Percentiles rank a stretch among this genome's conserved stretches.
These are phyloP conservation scores for Mycena maculata DNA, from an alignment of 768 basidiomycete species.

Conservation along the genomic window DNA sequence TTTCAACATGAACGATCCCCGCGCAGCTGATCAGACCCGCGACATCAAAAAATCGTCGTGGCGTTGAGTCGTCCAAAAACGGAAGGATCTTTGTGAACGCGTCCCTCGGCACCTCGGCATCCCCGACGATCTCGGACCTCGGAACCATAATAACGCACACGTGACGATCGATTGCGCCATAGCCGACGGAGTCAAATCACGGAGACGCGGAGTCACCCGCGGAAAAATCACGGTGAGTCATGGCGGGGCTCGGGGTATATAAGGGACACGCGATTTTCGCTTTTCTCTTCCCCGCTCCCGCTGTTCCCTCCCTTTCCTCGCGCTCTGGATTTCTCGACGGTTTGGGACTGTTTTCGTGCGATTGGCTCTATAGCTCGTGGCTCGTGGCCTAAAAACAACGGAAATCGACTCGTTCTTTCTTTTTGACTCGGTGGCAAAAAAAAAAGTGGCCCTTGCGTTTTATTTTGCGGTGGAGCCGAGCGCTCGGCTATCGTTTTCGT, in stretches of 20 bases:
- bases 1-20: too few species aligned
- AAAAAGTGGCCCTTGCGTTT: too few species aligned
- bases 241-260: background rate
- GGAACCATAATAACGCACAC: background rate
- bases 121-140: slow-evolving; percentile 1
- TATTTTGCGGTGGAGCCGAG: too few species aligned
- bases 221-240: slow-evolving; percentile 14
- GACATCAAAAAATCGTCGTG: too few species aligned
- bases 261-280: background rate
- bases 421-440: too few species aligned
- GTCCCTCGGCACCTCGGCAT: background rate
- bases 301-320: background rate
- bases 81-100: background rate
- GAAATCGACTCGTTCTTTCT: too few species aligned
- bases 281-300: background rate
- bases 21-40: too few species aligned
- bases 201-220: slow-evolving; percentile 6
- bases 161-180: slow-evolving; percentile 6
- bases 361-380: too few species aligned
- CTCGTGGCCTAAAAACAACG: too few species aligned
- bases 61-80: slow-evolving; percentile 1
- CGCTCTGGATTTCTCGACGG: background rate
- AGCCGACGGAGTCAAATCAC: background rate
- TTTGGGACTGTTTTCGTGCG: too few species aligned
- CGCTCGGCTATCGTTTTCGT: too few species aligned